Base-by-base conservation (phyloP, 2,329 filamentous ascomycete genomes). In the Phoma sp. region DNA sequence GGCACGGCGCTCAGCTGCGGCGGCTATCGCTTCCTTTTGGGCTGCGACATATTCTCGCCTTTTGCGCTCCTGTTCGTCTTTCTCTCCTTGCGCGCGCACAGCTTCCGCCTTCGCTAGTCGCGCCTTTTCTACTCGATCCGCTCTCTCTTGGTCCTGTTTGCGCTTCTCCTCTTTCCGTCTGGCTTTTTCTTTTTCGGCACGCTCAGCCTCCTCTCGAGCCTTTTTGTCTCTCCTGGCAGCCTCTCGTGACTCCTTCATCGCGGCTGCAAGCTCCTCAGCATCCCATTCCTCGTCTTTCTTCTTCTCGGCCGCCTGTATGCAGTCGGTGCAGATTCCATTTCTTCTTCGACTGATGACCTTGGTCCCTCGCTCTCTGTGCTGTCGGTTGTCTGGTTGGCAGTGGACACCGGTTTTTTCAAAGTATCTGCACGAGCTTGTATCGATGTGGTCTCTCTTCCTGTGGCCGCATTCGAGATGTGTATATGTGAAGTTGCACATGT, bases 401-500 rank as follows among this genome's bases (percentile, higher is more conserved):
- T 52, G 46, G 2, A 60, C 53, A 1, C 33, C 53, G 5, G 42
- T 60, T 11, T 42, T 42, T 18, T 56, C 36, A 23, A 56, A 65
- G 18, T 64, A 56, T 33, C 48, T 34, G 53, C 65, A 67, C 17
- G 47, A 43, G 28, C 39, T 34, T 26, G 57, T 56, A 30, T 64
- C 59, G 23, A 63, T 60, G 25, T 64, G 52, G 26, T 69, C 65
- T 34, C 59, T 47, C 7, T 42, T 42, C 9, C 53, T 50, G 25
- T 69, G 65, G 7, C 62, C 62, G 42, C 65, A 66, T 17, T 67
- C 62, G 15, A 58, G 51, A 37, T 52, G 48, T 40, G 36, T 56
- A 32, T 42, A 65, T 42, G 61, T 66, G 33, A 62, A 67, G 21
- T 55, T 60, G 48, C 66, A 69, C 65, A 68, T 69, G 14, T n/a